These are phyloP conservation scores for Pisolithus thermaeus DNA, from an alignment of 1,284 basidiomycete species.

Conservation along the genomic window DNA sequence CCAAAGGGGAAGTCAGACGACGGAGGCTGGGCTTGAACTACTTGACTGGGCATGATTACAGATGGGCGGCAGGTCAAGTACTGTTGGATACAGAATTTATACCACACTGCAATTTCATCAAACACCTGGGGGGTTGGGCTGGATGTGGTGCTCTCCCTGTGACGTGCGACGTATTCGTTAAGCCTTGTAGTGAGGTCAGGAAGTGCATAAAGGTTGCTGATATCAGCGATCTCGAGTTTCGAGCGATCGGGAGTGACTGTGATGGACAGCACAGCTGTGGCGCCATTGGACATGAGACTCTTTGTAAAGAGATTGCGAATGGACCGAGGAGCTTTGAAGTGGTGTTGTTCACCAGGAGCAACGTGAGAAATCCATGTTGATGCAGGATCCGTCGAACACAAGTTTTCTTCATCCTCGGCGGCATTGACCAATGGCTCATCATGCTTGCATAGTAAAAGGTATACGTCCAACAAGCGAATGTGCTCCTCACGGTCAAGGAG, in stretches of 20 bases:
- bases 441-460: not conserved
- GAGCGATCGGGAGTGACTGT: too few species aligned
- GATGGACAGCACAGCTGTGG: too few species aligned
- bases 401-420: not conserved
- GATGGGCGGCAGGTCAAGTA: not conserved
- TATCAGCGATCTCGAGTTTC: too few species aligned
- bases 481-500: constrained; percentile 1
- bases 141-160: not conserved
- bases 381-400: not conserved
- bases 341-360: too few species aligned
- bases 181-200: not conserved
- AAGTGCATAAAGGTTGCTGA: too few species aligned
- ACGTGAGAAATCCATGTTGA: too few species aligned
- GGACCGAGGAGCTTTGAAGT: too few species aligned
- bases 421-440: not conserved
- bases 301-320: too few species aligned
- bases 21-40: not conserved
- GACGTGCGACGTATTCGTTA: not conserved
- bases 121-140: not conserved
- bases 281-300: too few species aligned
- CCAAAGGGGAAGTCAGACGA: not conserved
- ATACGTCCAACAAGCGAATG: constrained; percentile 1
- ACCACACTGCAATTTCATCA: not conserved
- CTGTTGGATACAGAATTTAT: not conserved
- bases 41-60: not conserved